These are phyloP conservation scores for Malus hybrid DNA, from an alignment of 331 rosid species.

Conservation along the genomic window DNA sequence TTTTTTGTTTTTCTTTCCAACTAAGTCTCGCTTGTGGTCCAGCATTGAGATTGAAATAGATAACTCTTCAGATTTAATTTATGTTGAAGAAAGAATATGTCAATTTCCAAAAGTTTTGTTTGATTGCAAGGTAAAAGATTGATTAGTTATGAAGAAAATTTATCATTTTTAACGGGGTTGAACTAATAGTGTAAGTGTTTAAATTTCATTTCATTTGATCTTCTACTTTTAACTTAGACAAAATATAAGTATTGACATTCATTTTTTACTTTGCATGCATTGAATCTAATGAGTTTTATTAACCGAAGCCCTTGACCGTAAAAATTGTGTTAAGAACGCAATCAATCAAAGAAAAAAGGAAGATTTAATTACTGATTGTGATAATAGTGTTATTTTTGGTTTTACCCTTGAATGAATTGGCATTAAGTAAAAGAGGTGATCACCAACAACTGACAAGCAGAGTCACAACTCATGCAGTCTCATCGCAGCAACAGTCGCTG, in stretches of 20 bases:
- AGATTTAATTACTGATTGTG: too few relatives aligned
- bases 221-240: too few relatives aligned
- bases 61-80: too few relatives aligned
- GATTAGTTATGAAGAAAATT: background rate
- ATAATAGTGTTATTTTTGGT: background rate
- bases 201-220: too few relatives aligned
- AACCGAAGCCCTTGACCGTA: too few relatives aligned
- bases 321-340: too few relatives aligned
- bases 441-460: background rate
- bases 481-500: background rate
- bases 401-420: background rate
- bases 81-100: background rate
- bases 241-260: background rate
- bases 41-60: too few relatives aligned
- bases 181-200: background rate
- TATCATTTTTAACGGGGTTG: too few relatives aligned
- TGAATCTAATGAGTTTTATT: too few relatives aligned
- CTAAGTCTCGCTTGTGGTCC: background rate
- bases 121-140: background rate
- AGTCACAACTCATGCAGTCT: background rate
- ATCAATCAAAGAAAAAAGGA: too few relatives aligned
- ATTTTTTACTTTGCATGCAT: too few relatives aligned
- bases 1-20: too few relatives aligned
- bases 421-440: background rate
- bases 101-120: background rate